phyloP scores from a whole-genome alignment of 306 rosid species.

The Mucuna pruriens region DNA sequence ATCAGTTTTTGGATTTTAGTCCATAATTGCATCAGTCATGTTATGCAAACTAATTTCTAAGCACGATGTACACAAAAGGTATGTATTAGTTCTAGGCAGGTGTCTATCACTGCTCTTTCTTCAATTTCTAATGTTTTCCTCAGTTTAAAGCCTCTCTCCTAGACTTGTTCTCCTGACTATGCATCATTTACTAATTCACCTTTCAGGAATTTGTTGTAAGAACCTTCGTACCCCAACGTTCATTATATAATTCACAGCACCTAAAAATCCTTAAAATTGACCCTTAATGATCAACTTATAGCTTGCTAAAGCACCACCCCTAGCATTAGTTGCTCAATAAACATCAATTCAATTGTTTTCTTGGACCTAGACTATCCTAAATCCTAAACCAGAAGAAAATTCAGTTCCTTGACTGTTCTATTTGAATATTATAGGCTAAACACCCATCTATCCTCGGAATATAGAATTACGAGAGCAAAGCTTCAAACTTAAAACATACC shows the following conservation, averaged over 20 bases:
- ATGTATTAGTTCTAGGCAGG: not conserved
- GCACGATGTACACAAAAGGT: not conserved
- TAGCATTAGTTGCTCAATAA: conserved; percentile 4
- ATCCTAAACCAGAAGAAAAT: not conserved
- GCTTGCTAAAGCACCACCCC: conserved; percentile 3
- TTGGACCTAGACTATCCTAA: conserved; percentile 5
- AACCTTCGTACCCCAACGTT: not conserved
- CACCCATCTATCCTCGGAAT: conserved; percentile 6
- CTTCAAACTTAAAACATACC: not conserved
- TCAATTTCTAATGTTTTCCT: not conserved
- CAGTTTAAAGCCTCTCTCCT: not conserved
- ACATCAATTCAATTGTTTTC: not conserved
- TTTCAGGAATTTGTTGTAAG: not conserved
- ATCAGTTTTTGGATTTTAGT: not conserved
- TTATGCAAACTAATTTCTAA: conserved; percentile 3
- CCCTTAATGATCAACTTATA: not conserved
- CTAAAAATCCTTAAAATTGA: not conserved
- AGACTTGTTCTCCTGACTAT: not conserved
- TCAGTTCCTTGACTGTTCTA: not conserved
- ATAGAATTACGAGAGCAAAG: conserved; percentile 15
- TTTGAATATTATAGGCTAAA: conserved; percentile 21
- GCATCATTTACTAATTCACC: not conserved
- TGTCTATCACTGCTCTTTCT: not conserved
- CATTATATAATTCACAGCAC: not conserved
- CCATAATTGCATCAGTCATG: not conserved